Conservation (phyloP, 1,284 basidiomycete genomes). For the Malassezia vespertilionis region DNA sequence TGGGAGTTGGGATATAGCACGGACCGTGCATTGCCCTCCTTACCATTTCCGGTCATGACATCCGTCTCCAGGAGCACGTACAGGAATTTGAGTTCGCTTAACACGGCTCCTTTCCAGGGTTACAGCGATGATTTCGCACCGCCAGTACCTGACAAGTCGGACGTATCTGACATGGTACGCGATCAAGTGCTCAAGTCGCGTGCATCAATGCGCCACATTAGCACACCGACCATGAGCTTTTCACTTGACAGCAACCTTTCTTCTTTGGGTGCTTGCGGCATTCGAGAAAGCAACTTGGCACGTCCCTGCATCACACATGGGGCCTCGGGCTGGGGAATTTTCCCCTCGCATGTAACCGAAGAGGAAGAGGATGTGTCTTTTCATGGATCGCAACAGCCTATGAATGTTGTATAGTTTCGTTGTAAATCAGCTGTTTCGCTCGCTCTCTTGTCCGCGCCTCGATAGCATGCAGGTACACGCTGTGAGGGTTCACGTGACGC, state of each 20-base stretch:
- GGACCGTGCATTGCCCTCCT: too few relatives aligned
- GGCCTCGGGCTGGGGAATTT: conserved; percentile 7
- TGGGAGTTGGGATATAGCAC: too few relatives aligned
- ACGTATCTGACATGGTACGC: background rate
- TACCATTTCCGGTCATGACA: conserved; percentile 5
- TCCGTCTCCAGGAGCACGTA: conserved; percentile 5
- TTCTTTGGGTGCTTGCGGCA: background rate
- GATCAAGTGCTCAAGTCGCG: background rate
- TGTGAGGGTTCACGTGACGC: background rate
- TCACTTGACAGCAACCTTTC: conserved; percentile 5
- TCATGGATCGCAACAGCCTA: background rate
- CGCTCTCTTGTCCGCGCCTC: background rate
- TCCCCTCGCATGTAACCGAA: background rate
- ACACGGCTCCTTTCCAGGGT: background rate
- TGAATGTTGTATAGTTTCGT: too few relatives aligned
- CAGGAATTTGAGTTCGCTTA: background rate
- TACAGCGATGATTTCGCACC: background rate
- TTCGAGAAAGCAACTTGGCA: conserved; percentile 8
- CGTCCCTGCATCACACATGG: conserved; percentile 13
- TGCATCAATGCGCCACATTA: background rate
- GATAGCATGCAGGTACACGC: background rate
- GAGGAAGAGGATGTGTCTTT: background rate
- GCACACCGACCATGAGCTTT: conserved; percentile 1
- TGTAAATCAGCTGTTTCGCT: background rate
- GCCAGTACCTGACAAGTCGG: background rate